Evolutionary conservation across 352 stramenopile species (phyloP).

Genomic region (Globisporangium camurandrum): DNA sequence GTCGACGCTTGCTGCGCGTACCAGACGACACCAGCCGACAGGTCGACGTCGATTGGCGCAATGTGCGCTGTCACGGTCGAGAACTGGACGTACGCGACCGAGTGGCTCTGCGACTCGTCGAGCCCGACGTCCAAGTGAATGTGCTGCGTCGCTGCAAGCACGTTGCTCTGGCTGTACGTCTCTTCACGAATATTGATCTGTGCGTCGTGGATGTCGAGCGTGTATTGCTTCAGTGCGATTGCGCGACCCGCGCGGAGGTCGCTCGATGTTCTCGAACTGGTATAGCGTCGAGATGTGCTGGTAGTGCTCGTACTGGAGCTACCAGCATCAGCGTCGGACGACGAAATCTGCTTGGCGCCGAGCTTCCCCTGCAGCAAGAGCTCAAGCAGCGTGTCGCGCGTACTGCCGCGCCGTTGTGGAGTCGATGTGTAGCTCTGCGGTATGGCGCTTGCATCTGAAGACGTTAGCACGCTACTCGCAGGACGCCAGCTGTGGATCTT

Average conservation of each 20-base stretch:
- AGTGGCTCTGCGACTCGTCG: constrained; percentile 32
- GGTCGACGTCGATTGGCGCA: constrained; percentile 68
- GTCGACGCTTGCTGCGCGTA: constrained; percentile 32
- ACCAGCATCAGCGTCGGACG: constrained; percentile 11
- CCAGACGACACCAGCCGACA: constrained; percentile 62
- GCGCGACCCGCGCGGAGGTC: constrained; percentile 7
- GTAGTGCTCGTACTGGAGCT: constrained; percentile 7
- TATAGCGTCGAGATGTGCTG: too few relatives aligned
- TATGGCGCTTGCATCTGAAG: too few relatives aligned
- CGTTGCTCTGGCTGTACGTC: constrained; percentile 48
- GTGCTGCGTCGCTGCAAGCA: constrained; percentile 63
- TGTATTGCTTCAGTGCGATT: constrained; percentile 67
- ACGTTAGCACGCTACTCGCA: neutral
- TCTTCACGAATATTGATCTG: constrained; percentile 80
- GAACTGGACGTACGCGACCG: constrained; percentile 54
- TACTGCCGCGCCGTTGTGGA: constrained; percentile 26
- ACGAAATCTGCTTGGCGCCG: constrained; percentile 21
- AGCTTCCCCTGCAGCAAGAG: constrained; percentile 73
- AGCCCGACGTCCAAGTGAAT: constrained; percentile 70
- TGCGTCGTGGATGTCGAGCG: constrained; percentile 60
- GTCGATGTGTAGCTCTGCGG: neutral
- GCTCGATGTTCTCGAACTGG: too few relatives aligned
- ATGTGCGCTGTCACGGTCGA: constrained; percentile 64
- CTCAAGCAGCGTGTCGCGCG: constrained; percentile 56
- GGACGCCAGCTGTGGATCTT: constrained; percentile 1